phyloP scores from a whole-genome alignment of 495 filamentous ascomycete species.

The Parathielavia hyrcaniae region DNA sequence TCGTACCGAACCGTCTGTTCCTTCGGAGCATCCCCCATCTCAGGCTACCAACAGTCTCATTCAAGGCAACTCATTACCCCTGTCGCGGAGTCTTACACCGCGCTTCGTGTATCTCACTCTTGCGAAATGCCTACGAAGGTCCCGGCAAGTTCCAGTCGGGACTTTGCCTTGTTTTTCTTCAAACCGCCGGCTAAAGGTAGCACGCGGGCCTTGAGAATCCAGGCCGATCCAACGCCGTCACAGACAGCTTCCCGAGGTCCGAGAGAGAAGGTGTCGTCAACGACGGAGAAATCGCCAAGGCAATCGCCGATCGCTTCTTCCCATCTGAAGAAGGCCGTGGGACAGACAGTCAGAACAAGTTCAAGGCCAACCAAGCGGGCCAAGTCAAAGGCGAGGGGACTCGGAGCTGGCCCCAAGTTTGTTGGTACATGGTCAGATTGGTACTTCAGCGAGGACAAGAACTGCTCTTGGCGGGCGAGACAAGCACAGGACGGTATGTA shows the following conservation, averaged over 20 bases:
- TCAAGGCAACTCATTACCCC: constrained; percentile 5
- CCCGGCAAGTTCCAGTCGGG: constrained; percentile 7
- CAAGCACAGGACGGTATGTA: constrained; percentile 11
- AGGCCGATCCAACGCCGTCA: background rate
- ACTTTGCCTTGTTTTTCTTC: constrained; percentile 16
- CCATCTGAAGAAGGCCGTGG: background rate
- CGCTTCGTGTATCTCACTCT: background rate
- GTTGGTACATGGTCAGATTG: constrained; percentile 19
- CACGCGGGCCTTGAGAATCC: background rate
- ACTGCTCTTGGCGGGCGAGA: constrained; percentile 20
- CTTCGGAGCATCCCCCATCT: too few species aligned
- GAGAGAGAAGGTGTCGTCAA: background rate
- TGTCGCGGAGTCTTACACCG: background rate
- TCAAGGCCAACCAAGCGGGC: background rate
- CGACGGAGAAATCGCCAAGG: background rate
- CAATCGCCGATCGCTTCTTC: background rate
- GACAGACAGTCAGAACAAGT: background rate
- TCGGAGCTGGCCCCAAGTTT: background rate
- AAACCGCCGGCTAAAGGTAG: background rate
- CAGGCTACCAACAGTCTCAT: background rate
- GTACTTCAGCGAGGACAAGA: constrained; percentile 11
- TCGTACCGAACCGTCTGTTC: too few species aligned
- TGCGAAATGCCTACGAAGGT: constrained; percentile 7
- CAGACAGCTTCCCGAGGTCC: background rate
- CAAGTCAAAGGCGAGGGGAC: constrained; percentile 6